Evolutionary conservation across 306 rosid species (phyloP), one percentile per base, ranked within the genome.

Genomic region (Astragalus membranaceus): DNA sequence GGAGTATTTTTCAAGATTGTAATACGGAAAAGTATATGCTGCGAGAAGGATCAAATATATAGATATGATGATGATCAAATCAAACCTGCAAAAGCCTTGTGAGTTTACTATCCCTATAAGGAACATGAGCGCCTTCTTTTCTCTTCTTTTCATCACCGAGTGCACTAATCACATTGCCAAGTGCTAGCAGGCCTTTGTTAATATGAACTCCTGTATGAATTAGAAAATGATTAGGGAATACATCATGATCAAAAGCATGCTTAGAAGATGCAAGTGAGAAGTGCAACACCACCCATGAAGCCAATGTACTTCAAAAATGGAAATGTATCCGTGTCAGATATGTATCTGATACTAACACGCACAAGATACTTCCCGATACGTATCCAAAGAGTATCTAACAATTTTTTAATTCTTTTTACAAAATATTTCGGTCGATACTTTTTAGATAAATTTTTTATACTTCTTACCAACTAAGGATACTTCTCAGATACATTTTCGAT

Each of bases 121-220:
- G 98, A 79, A 93, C 98, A 78, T 93, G 98, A 70, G 76, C 85
- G 5, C 92, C 93, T 86, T 93, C 98, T 76, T 82, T 93, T 76
- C 97, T 93, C 83, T 93, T 93, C 86, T 93, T 93, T 80, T 93
- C 98, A 78, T 93, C 98, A 53, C 98, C 98, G 48, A 93, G 98
- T 43, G 98, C 97, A 76, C 98, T 93, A 67, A 93, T 93, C 50
- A 93, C 98, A 76, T 90, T 93, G 32, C 98, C 98, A 26, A 93
- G 98, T 74, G 98, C 98, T 63, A 93, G 88, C 67, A 93, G 93
- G 63, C 98, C 98, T 76, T 83, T 93, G 84, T 93, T 93, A 69
- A 93, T 93, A 78, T 93, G 97, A 78, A 93, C 92, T 69, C 98
- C 98, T 90, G 88, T 79, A 81, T 39, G 37, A 64, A 64, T 73